A percentile compares a stretch with the other conserved stretches of the same genome.
These are phyloP conservation scores for Adansonia gregorii DNA, from an alignment of 441 rosid genomes.

Conservation along the genomic window DNA sequence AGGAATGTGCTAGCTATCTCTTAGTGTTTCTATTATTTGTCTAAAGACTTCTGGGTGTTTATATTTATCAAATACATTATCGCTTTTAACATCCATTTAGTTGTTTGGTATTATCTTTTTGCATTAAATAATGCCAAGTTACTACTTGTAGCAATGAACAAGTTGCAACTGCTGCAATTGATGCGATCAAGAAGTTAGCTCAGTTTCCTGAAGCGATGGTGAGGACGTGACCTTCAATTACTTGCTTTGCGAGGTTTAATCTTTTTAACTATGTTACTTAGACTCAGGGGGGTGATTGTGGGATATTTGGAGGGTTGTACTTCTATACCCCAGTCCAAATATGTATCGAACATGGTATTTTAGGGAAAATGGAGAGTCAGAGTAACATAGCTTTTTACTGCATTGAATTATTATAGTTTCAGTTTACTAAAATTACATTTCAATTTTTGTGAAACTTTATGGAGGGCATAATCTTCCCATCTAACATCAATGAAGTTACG, in stretches of 20 bases:
- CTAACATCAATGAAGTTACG: slow-evolving; percentile 49
- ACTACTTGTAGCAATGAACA: slow-evolving; percentile 60
- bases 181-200: slow-evolving; percentile 68
- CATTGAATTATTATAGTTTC: neutral
- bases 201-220: slow-evolving; percentile 68
- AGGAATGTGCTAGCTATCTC: neutral
- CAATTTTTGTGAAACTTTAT: slow-evolving; percentile 25
- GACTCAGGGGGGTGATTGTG: too few relatives aligned
- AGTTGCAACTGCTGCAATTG: slow-evolving; percentile 73
- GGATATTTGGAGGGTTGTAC: too few relatives aligned
- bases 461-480: slow-evolving; percentile 71
- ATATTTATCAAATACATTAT: neutral
- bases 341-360: too few relatives aligned
- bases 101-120: neutral
- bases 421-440: slow-evolving; percentile 20
- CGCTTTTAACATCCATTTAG: slow-evolving; percentile 7
- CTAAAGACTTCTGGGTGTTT: neutral
- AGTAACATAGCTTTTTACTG: too few relatives aligned
- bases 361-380: too few relatives aligned
- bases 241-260: slow-evolving; percentile 17
- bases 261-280: neutral
- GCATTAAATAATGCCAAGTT: slow-evolving; percentile 19
- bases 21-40: neutral
- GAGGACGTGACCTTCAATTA: slow-evolving; percentile 33
- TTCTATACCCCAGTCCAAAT: too few relatives aligned